These are phyloP conservation scores for Jatropha podagrica DNA, from an alignment of 441 rosid species.

Conservation along the genomic window DNA sequence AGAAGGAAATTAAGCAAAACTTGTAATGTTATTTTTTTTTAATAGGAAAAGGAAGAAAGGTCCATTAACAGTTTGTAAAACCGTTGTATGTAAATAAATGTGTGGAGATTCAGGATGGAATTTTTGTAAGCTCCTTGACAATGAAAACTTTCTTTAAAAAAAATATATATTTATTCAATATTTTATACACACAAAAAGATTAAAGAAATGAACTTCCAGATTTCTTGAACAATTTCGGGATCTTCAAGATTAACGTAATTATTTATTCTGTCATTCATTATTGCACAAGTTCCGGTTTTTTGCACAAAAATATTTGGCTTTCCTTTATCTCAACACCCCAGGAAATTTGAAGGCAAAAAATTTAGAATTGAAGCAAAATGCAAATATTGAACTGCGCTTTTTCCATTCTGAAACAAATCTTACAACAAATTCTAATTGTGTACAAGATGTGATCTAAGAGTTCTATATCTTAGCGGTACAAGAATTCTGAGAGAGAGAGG, in stretches of 20 bases:
- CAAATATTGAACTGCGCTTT: background rate
- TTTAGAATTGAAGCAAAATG: background rate
- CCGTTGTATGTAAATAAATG: background rate
- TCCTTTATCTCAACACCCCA: no score
- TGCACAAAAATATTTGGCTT: no score
- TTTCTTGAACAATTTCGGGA: no score
- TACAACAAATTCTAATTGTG: constrained; percentile 15
- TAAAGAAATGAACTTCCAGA: no score
- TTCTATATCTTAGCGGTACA: background rate
- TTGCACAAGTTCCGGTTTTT: no score
- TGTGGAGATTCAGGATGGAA: background rate
- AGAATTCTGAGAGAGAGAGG: background rate
- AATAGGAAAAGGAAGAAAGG: background rate
- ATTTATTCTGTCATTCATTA: no score
- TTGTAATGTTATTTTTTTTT: background rate
- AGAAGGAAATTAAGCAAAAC: constrained; percentile 33
- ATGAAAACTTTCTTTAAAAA: background rate
- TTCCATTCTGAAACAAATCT: background rate
- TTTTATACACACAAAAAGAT: no score
- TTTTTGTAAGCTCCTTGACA: background rate
- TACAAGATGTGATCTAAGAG: background rate
- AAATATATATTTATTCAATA: no score
- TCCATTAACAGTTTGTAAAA: background rate
- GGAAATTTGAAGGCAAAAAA: no score
- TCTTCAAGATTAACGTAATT: no score